A percentile compares a stretch with the other conserved stretches of the same genome.
Evolutionary conservation across 1,139 yeast species (phyloP).

Genomic region (Schwanniomyces etchellsii): DNA sequence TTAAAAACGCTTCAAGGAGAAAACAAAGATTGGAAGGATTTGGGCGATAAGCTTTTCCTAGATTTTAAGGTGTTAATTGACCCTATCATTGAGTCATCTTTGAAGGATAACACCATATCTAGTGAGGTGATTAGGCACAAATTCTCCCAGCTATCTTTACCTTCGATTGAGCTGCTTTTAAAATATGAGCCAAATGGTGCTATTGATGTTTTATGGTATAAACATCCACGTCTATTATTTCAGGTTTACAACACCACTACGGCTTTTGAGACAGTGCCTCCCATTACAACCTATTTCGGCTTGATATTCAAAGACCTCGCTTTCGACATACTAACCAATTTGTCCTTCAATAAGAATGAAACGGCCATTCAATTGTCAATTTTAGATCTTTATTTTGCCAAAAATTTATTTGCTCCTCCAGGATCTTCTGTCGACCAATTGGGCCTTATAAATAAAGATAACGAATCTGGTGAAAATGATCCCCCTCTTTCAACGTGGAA

Average conservation of each 20-base stretch:
- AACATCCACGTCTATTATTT: constrained; percentile 55
- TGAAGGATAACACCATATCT: constrained; percentile 33
- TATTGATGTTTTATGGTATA: constrained; percentile 35
- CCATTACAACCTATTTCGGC: constrained; percentile 47
- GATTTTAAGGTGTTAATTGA: constrained; percentile 25
- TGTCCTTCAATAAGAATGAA: constrained; percentile 86
- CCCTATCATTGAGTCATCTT: constrained; percentile 34
- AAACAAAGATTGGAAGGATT: constrained; percentile 20
- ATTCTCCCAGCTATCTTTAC: constrained; percentile 44
- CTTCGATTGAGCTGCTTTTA: constrained; percentile 34
- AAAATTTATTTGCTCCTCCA: constrained; percentile 71
- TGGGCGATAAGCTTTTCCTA: constrained; percentile 25
- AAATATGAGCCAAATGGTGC: constrained; percentile 23
- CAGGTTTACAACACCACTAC: constrained; percentile 53
- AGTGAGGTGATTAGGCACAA: constrained; percentile 37
- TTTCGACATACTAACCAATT: constrained; percentile 66
- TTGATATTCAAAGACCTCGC: constrained; percentile 70
- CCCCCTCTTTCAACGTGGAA: constrained; percentile 73
- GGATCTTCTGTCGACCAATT: constrained; percentile 79
- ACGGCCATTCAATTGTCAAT: constrained; percentile 80
- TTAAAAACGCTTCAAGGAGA: constrained; percentile 30
- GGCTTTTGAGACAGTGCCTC: constrained; percentile 69
- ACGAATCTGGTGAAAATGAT: constrained; percentile 32
- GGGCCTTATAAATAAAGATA: constrained; percentile 29
- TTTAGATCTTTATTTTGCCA: constrained; percentile 67